Conservation (phyloP, 306 rosid genomes). For the Lablab purpureus region DNA sequence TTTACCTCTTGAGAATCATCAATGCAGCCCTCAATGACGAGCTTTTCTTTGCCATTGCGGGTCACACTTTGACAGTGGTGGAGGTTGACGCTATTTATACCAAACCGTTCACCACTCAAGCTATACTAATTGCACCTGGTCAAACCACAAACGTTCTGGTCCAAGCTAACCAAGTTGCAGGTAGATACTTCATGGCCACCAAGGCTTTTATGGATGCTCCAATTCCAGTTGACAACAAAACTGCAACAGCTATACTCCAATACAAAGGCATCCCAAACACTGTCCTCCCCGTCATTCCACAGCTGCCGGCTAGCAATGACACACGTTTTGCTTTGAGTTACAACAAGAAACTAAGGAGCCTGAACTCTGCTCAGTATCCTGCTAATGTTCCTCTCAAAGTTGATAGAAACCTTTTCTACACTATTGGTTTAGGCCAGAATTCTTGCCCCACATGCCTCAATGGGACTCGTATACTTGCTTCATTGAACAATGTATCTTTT, state of each 20-base stretch:
- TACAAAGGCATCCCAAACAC: conserved; percentile 69
- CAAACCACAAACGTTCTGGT: conserved; percentile 78
- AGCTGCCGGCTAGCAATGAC: conserved; percentile 66
- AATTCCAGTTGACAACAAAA: conserved; percentile 66
- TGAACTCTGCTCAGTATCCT: conserved; percentile 63
- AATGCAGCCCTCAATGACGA: conserved; percentile 56
- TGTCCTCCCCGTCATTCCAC: conserved; percentile 65
- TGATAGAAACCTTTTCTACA: conserved; percentile 70
- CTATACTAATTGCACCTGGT: conserved; percentile 74
- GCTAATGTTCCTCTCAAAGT: conserved; percentile 76
- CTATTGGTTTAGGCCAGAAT: conserved; percentile 61
- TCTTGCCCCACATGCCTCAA: conserved; percentile 69
- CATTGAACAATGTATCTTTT: conserved; percentile 73
- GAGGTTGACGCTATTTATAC: conserved; percentile 86
- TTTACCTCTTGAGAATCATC: conserved; percentile 69
- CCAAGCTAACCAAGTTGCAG: conserved; percentile 60
- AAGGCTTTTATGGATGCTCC: conserved; percentile 71
- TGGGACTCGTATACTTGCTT: conserved; percentile 68
- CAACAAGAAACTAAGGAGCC: conserved; percentile 60
- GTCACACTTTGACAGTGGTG: conserved; percentile 76
- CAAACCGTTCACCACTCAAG: conserved; percentile 66
- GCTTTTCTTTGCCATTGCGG: conserved; percentile 73
- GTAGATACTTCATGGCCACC: conserved; percentile 70
- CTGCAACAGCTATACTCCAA: conserved; percentile 73
- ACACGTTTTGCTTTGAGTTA: conserved; percentile 58